Evolutionary conservation across 2,329 filamentous ascomycete species (phyloP).

Genomic region (Fusarium circinatum): DNA sequence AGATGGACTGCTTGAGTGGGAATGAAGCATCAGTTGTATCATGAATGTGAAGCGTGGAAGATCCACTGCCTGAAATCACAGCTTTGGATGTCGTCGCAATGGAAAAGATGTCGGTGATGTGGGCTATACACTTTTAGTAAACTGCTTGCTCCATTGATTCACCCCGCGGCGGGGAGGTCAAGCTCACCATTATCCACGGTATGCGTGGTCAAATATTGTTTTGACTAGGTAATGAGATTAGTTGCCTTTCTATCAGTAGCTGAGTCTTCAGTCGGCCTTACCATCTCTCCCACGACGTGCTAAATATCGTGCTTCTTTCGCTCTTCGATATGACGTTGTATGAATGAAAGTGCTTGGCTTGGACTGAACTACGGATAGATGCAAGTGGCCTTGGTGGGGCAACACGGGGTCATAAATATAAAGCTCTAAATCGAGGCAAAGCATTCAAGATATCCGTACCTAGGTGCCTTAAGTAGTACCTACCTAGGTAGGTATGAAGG

Average conservation of each 20-base stretch:
- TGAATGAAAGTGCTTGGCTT: conserved; percentile 33
- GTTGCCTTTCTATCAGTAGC: neutral
- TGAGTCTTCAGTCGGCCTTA: conserved; percentile 16
- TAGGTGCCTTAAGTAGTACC: neutral
- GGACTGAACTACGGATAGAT: conserved; percentile 26
- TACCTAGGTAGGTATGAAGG: neutral
- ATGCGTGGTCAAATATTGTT: conserved; percentile 96
- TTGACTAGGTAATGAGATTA: conserved; percentile 71
- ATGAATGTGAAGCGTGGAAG: conserved; percentile 83
- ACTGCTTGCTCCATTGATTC: conserved; percentile 16
- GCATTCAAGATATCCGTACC: neutral
- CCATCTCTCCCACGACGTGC: conserved; percentile 39
- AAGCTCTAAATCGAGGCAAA: conserved; percentile 8
- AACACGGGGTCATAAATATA: conserved; percentile 25
- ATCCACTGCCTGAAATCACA: conserved; percentile 86
- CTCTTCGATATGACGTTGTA: conserved; percentile 39
- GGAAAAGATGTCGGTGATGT: conserved; percentile 85
- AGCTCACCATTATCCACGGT: conserved; percentile 84
- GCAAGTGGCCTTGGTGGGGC: conserved; percentile 32
- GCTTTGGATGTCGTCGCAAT: conserved; percentile 78
- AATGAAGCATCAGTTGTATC: conserved; percentile 77
- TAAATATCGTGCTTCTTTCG: conserved; percentile 5
- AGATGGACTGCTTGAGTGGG: conserved; percentile 81
- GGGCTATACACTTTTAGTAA: conserved; percentile 64
- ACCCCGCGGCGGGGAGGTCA: conserved; percentile 46